Conservation (phyloP, 345 rosid species). For the Aethionema arabicum region DNA sequence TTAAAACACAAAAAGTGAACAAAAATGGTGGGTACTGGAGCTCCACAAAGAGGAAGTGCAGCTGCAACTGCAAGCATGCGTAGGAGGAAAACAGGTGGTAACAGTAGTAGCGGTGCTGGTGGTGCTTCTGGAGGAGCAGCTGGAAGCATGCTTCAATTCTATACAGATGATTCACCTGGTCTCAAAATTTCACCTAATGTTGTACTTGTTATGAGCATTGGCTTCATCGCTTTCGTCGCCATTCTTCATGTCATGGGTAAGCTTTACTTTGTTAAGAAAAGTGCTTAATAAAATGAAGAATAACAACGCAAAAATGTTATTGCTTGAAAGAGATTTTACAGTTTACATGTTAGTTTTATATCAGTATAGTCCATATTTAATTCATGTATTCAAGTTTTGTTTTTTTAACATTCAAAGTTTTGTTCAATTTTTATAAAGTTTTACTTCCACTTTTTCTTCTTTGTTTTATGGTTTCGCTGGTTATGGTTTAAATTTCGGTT, state of each 20-base stretch:
- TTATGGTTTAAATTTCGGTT: background rate
- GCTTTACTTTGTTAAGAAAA: constrained; percentile 62
- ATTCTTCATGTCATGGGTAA: constrained; percentile 84
- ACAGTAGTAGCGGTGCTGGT: constrained; percentile 46
- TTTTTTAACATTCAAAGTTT: constrained; percentile 8
- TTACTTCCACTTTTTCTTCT: background rate
- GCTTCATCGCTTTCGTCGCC: constrained; percentile 92
- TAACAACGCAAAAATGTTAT: constrained; percentile 3
- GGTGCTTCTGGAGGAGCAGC: constrained; percentile 67
- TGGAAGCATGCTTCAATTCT: constrained; percentile 87
- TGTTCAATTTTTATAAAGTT: background rate
- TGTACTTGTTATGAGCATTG: constrained; percentile 86
- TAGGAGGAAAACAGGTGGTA: constrained; percentile 62
- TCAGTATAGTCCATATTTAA: constrained; percentile 16
- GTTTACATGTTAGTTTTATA: constrained; percentile 1
- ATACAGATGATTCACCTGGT: constrained; percentile 85
- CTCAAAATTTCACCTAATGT: constrained; percentile 87
- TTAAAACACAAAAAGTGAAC: constrained; percentile 21
- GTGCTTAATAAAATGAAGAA: constrained; percentile 25
- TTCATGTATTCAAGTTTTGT: constrained; percentile 22
- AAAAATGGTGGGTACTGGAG: constrained; percentile 52
- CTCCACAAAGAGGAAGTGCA: constrained; percentile 87
- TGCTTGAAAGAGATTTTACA: background rate
- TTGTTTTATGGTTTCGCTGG: background rate
- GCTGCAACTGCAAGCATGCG: constrained; percentile 85